Evolutionary conservation across 2,329 filamentous ascomycete species (phyloP).

Genomic region (Colletotrichum navitas): DNA sequence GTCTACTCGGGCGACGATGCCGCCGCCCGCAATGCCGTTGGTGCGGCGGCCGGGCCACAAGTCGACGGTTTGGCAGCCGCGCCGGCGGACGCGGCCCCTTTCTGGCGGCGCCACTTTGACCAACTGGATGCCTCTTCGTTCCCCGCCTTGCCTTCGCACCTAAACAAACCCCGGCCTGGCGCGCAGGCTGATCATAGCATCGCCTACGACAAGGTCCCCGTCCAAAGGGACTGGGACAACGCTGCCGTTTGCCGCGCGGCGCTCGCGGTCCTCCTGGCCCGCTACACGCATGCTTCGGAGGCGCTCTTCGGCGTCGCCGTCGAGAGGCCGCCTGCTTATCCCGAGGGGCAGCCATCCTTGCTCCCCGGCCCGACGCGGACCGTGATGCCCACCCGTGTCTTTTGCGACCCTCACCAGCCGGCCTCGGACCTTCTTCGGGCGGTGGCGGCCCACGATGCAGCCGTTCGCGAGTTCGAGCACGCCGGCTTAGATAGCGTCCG

Average conservation of each 20-base stretch:
- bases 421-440: conserved; percentile 14
- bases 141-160: conserved; percentile 7
- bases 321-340: background rate
- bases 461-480: conserved; percentile 2
- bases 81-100: background rate
- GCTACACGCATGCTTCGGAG: conserved; percentile 24
- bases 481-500: conserved; percentile 2
- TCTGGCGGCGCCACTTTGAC: conserved; percentile 3
- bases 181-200: background rate
- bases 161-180: background rate
- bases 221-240: conserved; percentile 7
- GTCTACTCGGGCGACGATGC: too few species aligned
- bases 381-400: conserved; percentile 32
- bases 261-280: conserved; percentile 28
- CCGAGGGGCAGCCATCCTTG: background rate
- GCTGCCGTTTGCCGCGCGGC: conserved; percentile 24
- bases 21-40: too few species aligned
- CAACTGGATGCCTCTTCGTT: conserved; percentile 6
- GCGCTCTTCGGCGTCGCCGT: conserved; percentile 25
- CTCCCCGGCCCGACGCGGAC: background rate
- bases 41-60: too few species aligned
- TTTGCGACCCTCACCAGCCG: conserved; percentile 12
- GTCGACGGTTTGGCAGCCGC: too few species aligned
- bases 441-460: background rate
- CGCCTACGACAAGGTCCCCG: background rate